phyloP scores from a whole-genome alignment of 768 basidiomycete species.

The Amyloporia xantha region DNA sequence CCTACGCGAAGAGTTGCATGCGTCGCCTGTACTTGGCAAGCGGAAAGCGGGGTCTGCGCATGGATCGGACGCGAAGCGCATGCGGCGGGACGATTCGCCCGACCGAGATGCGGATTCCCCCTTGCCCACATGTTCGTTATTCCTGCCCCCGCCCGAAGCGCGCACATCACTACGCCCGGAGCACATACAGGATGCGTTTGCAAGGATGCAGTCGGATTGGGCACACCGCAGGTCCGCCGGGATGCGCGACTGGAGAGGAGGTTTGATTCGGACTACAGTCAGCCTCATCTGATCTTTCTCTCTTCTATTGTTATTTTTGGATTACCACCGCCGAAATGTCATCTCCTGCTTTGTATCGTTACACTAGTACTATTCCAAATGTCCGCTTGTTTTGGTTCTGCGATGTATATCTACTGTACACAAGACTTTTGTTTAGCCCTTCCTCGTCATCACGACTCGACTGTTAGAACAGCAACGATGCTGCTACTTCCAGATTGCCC shows the following conservation, averaged over 20 bases:
- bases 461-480: conserved; percentile 69
- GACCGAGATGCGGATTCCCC: conserved; percentile 57
- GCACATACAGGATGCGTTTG: conserved; percentile 88
- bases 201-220: conserved; percentile 86
- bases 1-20: conserved; percentile 48
- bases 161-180: conserved; percentile 72
- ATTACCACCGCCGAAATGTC: too few relatives aligned
- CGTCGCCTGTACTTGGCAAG: conserved; percentile 64
- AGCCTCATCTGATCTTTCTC: conserved; percentile 53
- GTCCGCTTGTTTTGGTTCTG: conserved; percentile 6
- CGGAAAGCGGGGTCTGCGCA: conserved; percentile 44
- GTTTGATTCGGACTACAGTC: conserved; percentile 71
- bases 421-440: not conserved
- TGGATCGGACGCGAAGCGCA: conserved; percentile 29
- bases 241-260: conserved; percentile 86
- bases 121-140: conserved; percentile 64
- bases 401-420: conserved; percentile 5
- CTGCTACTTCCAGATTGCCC: conserved; percentile 86
- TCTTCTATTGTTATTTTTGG: not conserved
- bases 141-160: conserved; percentile 77
- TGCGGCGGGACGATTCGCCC: conserved; percentile 42
- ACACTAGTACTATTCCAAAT: not conserved
- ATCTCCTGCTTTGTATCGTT: not conserved
- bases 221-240: conserved; percentile 75
- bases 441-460: not conserved